Conservation (phyloP, 768 basidiomycete species). For the Lactifluus pinguis region DNA sequence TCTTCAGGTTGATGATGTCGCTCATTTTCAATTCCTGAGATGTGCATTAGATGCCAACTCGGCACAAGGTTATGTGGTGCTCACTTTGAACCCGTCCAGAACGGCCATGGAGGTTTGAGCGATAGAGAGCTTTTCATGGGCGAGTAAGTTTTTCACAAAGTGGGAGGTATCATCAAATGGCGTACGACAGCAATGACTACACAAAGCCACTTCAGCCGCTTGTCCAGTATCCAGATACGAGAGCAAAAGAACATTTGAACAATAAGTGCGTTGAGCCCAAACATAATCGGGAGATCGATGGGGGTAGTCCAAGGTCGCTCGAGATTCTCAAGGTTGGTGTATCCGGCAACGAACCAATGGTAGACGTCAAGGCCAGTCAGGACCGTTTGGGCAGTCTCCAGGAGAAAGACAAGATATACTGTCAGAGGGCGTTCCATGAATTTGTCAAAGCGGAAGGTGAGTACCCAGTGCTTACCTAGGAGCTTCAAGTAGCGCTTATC, state of each 20-base stretch:
- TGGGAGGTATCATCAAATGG: not conserved
- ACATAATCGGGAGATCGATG: conserved; percentile 4
- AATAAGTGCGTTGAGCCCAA: conserved; percentile 1
- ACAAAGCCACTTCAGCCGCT: conserved; percentile 2
- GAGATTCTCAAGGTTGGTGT: not conserved
- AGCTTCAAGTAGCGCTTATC: not conserved
- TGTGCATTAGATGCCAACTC: not conserved
- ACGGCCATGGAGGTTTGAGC: not conserved
- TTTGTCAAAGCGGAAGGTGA: not conserved
- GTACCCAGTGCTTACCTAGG: not conserved
- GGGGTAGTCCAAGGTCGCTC: not conserved
- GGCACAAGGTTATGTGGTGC: not conserved
- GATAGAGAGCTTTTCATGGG: not conserved
- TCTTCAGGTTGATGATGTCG: too few species aligned
- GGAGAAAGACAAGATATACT: conserved; percentile 6
- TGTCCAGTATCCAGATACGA: conserved; percentile 9
- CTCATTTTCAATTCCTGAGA: not conserved
- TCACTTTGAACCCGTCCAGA: not conserved
- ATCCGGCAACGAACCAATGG: conserved; percentile 12
- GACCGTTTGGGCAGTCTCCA: conserved; percentile 4
- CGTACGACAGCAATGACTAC: not conserved
- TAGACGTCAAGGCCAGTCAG: conserved; percentile 7
- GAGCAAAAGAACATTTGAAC: conserved; percentile 10
- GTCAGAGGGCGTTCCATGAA: not conserved
- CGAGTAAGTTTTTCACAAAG: too few species aligned